Base-by-base conservation (phyloP, 2,329 filamentous ascomycete genomes). In the Colletotrichum somersetense region DNA sequence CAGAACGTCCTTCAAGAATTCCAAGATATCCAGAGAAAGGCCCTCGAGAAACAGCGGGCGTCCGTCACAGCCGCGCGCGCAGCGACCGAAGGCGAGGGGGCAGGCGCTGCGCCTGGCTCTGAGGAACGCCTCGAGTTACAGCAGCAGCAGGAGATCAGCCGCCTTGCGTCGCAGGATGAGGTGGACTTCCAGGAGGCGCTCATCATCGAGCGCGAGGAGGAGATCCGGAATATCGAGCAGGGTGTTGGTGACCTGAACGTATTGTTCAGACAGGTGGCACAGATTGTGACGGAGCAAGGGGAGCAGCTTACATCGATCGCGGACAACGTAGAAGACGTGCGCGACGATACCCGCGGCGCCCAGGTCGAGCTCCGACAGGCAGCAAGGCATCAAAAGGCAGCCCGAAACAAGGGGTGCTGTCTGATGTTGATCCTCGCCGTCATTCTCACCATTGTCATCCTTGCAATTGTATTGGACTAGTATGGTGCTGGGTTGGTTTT, bases 221-320 rank as follows among this genome's bases (percentile, higher is more conserved):
- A 99, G 85, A 99, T 99, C 76, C 92, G 95, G 74, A 97, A 97
- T 80, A 99, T 99, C 78, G 96, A 98, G 84, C 95, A 98, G 82
- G 95, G 93, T 67, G 96, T 99, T 8, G 93, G 93, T 67, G 96
- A 99, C 78, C 85, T 99, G 74, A 99, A 99, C 78, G 96, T 98
- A 79, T 88, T 99, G 55, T 99, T 99, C 87, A 89, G 95, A 74
- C 96, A 99, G 84, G 95, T 99, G n/a, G 96, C 96, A 58, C 95
- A 97, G 81, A 98, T 99, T 81, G 95, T 99, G 62, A 91, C 91
- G 73, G 96, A 98, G 83, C 96, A 99, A 83, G 96, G 96, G 62
- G 93, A 94, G 77, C 90, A 93, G 82, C 86, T 99, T 40, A 92
- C 96, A 78, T 93, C 93, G 23, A 97, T 99, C 77, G 91, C 91